Conservation (phyloP, 495 filamentous ascomycete genomes). For the Rusavskia elegans region DNA sequence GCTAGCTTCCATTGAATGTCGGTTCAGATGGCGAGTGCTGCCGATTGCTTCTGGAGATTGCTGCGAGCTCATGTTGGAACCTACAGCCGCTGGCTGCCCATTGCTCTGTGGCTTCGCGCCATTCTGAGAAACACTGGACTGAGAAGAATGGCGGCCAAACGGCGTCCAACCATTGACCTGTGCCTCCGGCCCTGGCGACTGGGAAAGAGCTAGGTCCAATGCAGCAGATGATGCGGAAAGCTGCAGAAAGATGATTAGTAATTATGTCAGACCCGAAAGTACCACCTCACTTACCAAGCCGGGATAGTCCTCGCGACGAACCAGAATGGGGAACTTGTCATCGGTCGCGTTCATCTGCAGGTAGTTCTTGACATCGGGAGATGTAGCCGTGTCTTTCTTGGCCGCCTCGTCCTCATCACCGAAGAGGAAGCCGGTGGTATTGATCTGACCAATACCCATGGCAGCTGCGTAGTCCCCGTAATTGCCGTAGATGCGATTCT, state of each 20-base stretch:
- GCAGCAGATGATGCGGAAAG: constrained; percentile 70
- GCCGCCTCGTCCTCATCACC: constrained; percentile 57
- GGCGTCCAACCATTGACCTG: constrained; percentile 41
- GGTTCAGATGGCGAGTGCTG: constrained; percentile 24
- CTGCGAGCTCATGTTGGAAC: constrained; percentile 18
- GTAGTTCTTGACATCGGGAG: constrained; percentile 49
- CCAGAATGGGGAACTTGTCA: constrained; percentile 71
- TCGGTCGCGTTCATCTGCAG: constrained; percentile 60
- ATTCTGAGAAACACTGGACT: constrained; percentile 66
- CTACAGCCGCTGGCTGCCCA: constrained; percentile 16
- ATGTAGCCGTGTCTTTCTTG: constrained; percentile 37
- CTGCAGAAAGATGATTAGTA: constrained; percentile 25
- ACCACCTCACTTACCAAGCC: constrained; percentile 43
- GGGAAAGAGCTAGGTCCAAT: constrained; percentile 61
- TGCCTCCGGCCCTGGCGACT: constrained; percentile 45
- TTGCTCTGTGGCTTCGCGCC: constrained; percentile 21
- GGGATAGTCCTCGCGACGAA: constrained; percentile 50
- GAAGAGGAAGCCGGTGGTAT: constrained; percentile 71
- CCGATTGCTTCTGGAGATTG: constrained; percentile 8
- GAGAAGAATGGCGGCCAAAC: constrained; percentile 59
- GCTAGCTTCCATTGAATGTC: constrained; percentile 35
- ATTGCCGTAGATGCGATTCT: constrained; percentile 39
- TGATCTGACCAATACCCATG: constrained; percentile 49
- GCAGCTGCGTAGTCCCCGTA: constrained; percentile 25
- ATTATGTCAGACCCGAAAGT: constrained; percentile 8